Conservation (phyloP, 495 filamentous ascomycete genomes). For the Aspergillus affinis region DNA sequence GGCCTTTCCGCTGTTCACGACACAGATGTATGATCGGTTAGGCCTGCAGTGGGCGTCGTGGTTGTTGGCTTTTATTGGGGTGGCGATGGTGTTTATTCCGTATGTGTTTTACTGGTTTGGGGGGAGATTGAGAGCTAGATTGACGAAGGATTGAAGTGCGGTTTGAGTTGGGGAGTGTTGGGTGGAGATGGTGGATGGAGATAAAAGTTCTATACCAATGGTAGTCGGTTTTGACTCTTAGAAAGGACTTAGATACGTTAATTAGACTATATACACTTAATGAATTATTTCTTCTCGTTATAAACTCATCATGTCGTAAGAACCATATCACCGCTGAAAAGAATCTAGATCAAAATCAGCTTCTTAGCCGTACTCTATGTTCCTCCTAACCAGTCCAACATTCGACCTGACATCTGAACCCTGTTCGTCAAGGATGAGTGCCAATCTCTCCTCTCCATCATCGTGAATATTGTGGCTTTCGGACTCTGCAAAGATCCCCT, state of each 20-base stretch:
- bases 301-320: no score
- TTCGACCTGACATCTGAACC: not conserved
- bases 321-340: no score
- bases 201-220: no score
- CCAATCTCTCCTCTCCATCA: not conserved
- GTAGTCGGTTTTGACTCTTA: no score
- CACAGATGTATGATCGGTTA: conserved; percentile 53
- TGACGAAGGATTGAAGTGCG: conserved; percentile 14
- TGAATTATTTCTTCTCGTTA: no score
- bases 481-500: not conserved
- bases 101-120: conserved; percentile 41
- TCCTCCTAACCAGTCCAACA: not conserved
- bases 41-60: conserved; percentile 58
- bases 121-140: conserved; percentile 21
- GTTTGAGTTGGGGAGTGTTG: no score
- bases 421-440: not conserved
- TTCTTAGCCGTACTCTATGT: not conserved
- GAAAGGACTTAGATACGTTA: not conserved
- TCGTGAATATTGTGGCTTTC: not conserved
- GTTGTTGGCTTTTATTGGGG: conserved; percentile 52
- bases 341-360: no score
- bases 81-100: conserved; percentile 49
- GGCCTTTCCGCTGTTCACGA: conserved; percentile 49
- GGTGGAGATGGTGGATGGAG: no score
- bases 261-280: not conserved